Percentiles rank a stretch among this genome's conserved stretches.
Evolutionary conservation across 495 filamentous ascomycete genomes (phyloP).

Genomic region (Xeromyces bisporus): DNA sequence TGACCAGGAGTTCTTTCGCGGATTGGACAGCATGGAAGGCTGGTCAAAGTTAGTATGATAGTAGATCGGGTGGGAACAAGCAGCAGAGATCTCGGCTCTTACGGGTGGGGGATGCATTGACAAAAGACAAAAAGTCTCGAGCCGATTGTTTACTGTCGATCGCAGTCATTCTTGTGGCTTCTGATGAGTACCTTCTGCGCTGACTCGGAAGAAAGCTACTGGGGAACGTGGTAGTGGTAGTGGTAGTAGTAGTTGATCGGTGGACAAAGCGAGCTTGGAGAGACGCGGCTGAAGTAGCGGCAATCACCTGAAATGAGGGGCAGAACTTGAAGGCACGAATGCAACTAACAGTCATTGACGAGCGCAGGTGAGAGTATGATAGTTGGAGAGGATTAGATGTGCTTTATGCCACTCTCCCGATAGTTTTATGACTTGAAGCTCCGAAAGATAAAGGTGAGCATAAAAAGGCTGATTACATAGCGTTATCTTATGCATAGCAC

Average conservation of each 20-base stretch:
- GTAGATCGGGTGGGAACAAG: background rate
- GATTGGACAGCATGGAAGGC: conserved; percentile 88
- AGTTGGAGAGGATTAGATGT: too few relatives aligned
- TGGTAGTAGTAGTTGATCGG: too few relatives aligned
- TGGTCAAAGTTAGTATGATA: conserved; percentile 18
- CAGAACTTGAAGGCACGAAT: too few relatives aligned
- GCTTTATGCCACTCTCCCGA: too few relatives aligned
- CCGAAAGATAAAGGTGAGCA: too few relatives aligned
- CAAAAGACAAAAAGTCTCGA: conserved; percentile 77
- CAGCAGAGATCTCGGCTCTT: conserved; percentile 14
- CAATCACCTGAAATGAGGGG: background rate
- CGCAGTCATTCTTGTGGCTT: conserved; percentile 34
- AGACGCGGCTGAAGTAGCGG: background rate
- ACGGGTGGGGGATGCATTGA: conserved; percentile 94
- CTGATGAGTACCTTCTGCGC: conserved; percentile 9
- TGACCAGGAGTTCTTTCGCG: conserved; percentile 52
- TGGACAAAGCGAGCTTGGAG: background rate
- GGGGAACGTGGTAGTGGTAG: background rate
- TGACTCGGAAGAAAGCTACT: conserved; percentile 1
- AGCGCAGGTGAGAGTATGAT: too few relatives aligned
- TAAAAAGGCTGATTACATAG: too few relatives aligned
- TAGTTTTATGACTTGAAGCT: too few relatives aligned
- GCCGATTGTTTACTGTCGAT: conserved; percentile 34
- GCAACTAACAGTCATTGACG: too few relatives aligned
- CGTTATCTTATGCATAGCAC: too few relatives aligned